Base-by-base conservation (phyloP, 192 early-diverging fungal species). In the Podila minutissima region DNA sequence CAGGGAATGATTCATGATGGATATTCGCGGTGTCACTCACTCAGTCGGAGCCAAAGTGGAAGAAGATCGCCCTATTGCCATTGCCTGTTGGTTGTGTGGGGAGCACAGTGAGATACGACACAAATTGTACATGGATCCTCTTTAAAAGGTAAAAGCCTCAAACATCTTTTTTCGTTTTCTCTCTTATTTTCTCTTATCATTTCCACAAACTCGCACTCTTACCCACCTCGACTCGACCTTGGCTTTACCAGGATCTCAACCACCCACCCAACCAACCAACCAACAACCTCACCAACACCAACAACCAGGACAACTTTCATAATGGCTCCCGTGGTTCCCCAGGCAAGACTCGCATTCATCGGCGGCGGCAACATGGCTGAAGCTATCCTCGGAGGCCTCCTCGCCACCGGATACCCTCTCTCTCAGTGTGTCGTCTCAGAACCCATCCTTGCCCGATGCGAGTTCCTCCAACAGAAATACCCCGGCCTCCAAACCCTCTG, bases 341-440 rank as follows among this genome's bases (percentile, higher is more conserved):
- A 81, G 15, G 59, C 71, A 73, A 68, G 77, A 69, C 70, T 94
- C 49, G 84, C 87, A 46, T 94, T 94, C 83, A 93, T 94, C 67
- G 97, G 97, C 76, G 97, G 97, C 57, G 97, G 97, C 65, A 96
- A 98, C 84, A 98, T 98, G 97, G 96, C 94, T 64, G 90, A 91
- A 70, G 94, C 97, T 74, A 97, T 98, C 67, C 88, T 97, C 33
- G 95, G 93, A n/a, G 97, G 97, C 33, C 89, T 98, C 51, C 83
- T 96, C 74, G 82, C 92, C 71, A 91, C 85, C 9, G 94, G 94
- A 11, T 93, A 93, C 82, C 89, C 91, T n/a, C 71, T 88, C 12
- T 70, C 86, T n/a, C 86, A 89, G 67, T 86, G 96, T 24, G 86
- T 88, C 31, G 93, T 96, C 53, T 94, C 94, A 26, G 97, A 98